Evolutionary conservation across 2,329 filamentous ascomycete species (phyloP).

Genomic region (Chrysoporthe puriensis): DNA sequence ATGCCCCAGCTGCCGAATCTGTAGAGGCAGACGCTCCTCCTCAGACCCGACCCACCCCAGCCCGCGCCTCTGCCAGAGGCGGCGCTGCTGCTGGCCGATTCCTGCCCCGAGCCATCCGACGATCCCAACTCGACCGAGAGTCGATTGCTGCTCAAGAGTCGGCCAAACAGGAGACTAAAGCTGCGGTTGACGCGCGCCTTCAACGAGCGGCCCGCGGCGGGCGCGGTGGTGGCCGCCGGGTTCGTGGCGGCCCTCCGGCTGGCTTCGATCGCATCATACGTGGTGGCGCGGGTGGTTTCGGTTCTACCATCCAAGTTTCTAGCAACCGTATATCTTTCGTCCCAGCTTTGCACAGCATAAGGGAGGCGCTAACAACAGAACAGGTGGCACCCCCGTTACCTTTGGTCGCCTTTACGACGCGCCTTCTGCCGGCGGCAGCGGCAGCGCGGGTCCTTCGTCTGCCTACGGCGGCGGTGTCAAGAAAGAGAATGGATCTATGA

Average conservation of each 20-base stretch:
- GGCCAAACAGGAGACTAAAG: slow-evolving; percentile 36
- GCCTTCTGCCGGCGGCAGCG: slow-evolving; percentile 16
- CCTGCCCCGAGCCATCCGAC: slow-evolving; percentile 40
- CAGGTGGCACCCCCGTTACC: slow-evolving; percentile 15
- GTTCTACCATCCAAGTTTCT: slow-evolving; percentile 23
- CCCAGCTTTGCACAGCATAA: background rate
- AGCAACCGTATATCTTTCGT: slow-evolving; percentile 14
- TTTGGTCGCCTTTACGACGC: slow-evolving; percentile 28
- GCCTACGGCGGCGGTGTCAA: slow-evolving; percentile 20
- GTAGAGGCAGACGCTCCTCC: background rate
- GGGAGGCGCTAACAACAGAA: slow-evolving; percentile 4
- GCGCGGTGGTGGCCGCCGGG: slow-evolving; percentile 34
- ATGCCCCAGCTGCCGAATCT: slow-evolving; percentile 4
- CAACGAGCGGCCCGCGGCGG: slow-evolving; percentile 31
- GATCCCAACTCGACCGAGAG: slow-evolving; percentile 41
- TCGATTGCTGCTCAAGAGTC: slow-evolving; percentile 42
- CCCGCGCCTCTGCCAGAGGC: slow-evolving; percentile 27
- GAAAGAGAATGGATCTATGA: slow-evolving; percentile 17
- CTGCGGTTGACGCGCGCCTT: slow-evolving; percentile 37
- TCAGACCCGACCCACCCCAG: slow-evolving; percentile 14
- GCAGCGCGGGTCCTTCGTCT: slow-evolving; percentile 8
- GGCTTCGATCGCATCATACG: slow-evolving; percentile 25
- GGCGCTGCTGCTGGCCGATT: slow-evolving; percentile 32
- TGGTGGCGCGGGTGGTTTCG: slow-evolving; percentile 23
- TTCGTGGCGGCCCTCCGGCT: slow-evolving; percentile 32